phyloP scores from a whole-genome alignment of 1,284 basidiomycete genomes.

The Bondarzewia mesenterica region DNA sequence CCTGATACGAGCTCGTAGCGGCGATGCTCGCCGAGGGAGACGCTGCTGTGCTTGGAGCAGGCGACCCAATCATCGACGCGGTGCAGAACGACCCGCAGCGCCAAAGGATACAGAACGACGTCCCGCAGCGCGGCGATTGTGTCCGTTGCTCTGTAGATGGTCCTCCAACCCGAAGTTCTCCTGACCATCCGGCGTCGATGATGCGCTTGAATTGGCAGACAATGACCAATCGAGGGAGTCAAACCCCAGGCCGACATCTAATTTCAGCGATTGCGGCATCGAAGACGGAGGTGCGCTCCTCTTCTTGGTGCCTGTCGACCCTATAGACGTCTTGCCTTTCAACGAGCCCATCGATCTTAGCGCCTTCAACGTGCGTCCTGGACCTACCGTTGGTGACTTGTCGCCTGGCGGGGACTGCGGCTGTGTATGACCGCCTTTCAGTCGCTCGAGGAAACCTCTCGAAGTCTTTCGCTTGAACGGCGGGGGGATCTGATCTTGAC shows the following conservation, averaged over 20 bases:
- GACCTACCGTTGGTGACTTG: constrained; percentile 22
- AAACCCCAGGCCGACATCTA: constrained; percentile 55
- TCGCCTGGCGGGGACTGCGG: constrained; percentile 31
- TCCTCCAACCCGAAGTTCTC: background rate
- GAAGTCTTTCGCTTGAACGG: constrained; percentile 49
- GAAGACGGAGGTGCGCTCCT: constrained; percentile 26
- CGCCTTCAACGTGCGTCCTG: constrained; percentile 47
- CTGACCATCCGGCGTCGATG: background rate
- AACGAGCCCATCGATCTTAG: constrained; percentile 75
- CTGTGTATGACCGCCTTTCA: constrained; percentile 38
- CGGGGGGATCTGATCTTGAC: constrained; percentile 24
- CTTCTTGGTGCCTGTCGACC: constrained; percentile 12
- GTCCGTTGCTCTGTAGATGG: background rate
- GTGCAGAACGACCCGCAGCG: constrained; percentile 22
- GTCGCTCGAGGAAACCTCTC: constrained; percentile 51
- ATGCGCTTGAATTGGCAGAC: constrained; percentile 13
- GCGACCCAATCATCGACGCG: constrained; percentile 37
- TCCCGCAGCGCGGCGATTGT: constrained; percentile 30
- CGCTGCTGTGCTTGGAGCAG: constrained; percentile 13
- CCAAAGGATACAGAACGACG: constrained; percentile 63
- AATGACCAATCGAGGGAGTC: constrained; percentile 47
- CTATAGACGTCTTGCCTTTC: constrained; percentile 40
- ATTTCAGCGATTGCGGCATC: constrained; percentile 39
- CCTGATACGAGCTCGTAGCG: constrained; percentile 46
- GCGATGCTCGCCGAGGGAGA: constrained; percentile 24